Evolutionary conservation across 2,329 filamentous ascomycete genomes (phyloP), one percentile per base, ranked within the genome.

Genomic region (Balansia obtecta): DNA sequence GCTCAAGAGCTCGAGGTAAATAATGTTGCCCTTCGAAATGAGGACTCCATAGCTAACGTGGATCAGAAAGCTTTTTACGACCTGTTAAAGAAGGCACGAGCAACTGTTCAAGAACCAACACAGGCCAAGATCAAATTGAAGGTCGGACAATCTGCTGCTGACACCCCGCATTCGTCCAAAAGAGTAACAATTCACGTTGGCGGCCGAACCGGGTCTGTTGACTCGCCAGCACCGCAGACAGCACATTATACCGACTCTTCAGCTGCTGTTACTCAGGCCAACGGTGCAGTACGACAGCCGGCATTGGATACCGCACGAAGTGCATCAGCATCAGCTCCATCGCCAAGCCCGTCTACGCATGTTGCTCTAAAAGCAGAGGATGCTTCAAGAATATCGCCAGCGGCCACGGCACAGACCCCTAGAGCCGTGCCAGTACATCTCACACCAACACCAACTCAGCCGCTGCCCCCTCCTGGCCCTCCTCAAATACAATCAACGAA

Each of bases 121-220:
- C 80, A 83, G 59, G 80, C 85, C 37, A 88, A 88, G 61, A 85
- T 94, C 59, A 94, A 89, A 66, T 73, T 95, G 50, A 90, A 86
- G 64, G 76, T 88, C 61, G 73, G 76, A 5, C 67, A 71, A 42
- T 65, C 65, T 22, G 61, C 65, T 22, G 61, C 65, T 32, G 72
- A 77, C 32, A 68, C 70, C 10, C 65, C 75, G 1, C 58, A 60
- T 42, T 65, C 69, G 52, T 65, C 72, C 9, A 82, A 82, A 64
- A 85, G 80, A 63, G 82, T 91, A 50, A 90, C 83, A 18, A 78
- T 88, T 46, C 83, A 83, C 55, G 77, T 88, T 49, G 82, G 80
- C 57, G 77, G 74, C 39, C 77, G 77, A 58, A 73, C 72, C 48
- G 79, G 69, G 57, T 72, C 71, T 51, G 72, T 70, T 20, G 75